Conservation (phyloP, 140 eudicot species). For the Stevia rebaudiana region DNA sequence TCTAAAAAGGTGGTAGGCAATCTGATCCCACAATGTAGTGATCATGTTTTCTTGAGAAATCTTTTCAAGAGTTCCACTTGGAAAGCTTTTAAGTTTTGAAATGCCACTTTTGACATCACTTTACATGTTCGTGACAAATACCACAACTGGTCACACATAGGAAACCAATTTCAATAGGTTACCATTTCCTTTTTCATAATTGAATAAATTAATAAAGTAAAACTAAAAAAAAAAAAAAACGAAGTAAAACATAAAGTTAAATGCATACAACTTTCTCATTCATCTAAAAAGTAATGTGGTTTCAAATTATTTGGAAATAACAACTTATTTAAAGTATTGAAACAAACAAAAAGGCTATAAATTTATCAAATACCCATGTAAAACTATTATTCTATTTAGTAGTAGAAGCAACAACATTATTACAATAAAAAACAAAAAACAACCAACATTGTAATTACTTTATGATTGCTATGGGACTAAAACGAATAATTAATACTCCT, state of each 20-base stretch:
- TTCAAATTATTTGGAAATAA: no score
- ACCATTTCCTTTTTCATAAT: constrained; percentile 6
- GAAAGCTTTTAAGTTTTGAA: constrained; percentile 2
- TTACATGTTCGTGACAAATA: constrained; percentile 16
- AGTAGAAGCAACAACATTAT: neutral
- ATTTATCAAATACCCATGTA: neutral
- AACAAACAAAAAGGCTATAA: no score
- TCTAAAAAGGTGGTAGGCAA: constrained; percentile 13
- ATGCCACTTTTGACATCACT: constrained; percentile 18
- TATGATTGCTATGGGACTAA: neutral
- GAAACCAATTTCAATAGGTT: constrained; percentile 17
- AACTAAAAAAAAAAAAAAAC: neutral
- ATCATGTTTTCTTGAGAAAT: neutral
- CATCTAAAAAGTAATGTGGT: neutral
- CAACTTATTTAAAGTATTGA: neutral
- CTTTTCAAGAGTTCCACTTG: constrained; percentile 1
- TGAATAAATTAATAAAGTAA: neutral
- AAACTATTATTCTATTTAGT: neutral
- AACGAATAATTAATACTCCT: no score
- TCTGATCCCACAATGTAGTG: constrained; percentile 12
- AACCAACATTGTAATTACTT: neutral
- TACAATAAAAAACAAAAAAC: no score
- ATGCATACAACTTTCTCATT: neutral
- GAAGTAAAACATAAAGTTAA: neutral
- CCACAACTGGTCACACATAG: constrained; percentile 5